Conservation (phyloP, 129 eudicot genomes). For the Flaveria robusta region DNA sequence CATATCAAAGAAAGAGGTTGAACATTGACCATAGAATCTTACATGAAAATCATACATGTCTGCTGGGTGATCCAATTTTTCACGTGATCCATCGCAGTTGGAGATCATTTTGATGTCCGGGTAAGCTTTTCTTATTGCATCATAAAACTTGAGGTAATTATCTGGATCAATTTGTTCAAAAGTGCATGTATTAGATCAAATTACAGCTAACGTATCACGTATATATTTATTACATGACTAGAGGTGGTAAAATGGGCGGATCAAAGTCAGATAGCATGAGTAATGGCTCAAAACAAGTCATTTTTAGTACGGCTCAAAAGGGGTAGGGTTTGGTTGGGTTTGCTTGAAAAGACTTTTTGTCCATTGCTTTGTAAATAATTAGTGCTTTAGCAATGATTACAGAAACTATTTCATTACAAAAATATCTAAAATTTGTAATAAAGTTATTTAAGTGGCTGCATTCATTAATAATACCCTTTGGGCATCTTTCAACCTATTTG, state of each 20-base stretch:
- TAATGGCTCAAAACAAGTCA: background rate
- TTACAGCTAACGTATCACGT: background rate
- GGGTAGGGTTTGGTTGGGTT: background rate
- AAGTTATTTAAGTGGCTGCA: background rate
- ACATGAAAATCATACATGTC: slow-evolving; percentile 91
- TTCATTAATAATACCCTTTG: background rate
- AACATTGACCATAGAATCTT: slow-evolving; percentile 33
- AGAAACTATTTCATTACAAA: background rate
- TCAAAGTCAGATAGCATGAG: background rate
- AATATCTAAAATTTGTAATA: background rate
- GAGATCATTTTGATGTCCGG: slow-evolving; percentile 86
- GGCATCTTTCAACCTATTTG: background rate
- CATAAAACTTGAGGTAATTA: slow-evolving; percentile 72
- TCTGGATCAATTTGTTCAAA: slow-evolving; percentile 40
- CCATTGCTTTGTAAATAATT: background rate
- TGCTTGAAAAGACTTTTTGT: background rate
- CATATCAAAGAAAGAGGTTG: slow-evolving; percentile 15
- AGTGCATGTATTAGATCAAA: slow-evolving; percentile 22
- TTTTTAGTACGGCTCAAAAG: background rate
- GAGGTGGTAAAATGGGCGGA: background rate
- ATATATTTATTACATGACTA: background rate
- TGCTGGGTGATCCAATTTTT: slow-evolving; percentile 80
- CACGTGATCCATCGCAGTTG: slow-evolving; percentile 76
- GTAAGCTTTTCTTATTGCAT: slow-evolving; percentile 63
- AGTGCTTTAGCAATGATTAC: background rate